Percentiles rank a stretch among this genome's conserved stretches.
Conservation (phyloP, 306 rosid species). For the Prunus mira region DNA sequence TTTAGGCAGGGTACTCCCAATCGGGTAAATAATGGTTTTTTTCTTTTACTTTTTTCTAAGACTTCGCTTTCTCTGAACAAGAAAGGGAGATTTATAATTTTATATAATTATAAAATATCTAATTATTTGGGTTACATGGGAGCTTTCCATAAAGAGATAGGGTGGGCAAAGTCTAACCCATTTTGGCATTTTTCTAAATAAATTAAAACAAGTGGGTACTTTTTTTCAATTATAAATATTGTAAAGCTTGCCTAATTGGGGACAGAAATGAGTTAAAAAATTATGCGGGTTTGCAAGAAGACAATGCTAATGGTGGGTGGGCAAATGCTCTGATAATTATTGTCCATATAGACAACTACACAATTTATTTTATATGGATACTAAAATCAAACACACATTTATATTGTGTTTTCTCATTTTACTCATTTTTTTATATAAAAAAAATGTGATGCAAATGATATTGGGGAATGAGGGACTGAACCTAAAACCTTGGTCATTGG, state of each 20-base stretch:
- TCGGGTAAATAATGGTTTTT: neutral
- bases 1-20: neutral
- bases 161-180: slow-evolving; percentile 8
- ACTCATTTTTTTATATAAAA: neutral
- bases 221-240: neutral
- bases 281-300: neutral
- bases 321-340: neutral
- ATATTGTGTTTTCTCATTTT: neutral
- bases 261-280: neutral
- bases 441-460: too few species aligned
- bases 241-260: neutral
- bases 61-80: neutral
- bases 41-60: neutral
- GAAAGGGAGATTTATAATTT: neutral
- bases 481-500: accelerated
- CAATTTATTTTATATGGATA: neutral
- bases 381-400: neutral
- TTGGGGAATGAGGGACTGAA: too few species aligned
- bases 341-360: neutral
- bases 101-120: neutral
- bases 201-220: slow-evolving; percentile 12
- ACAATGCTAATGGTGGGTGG: slow-evolving; percentile 11
- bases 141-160: slow-evolving; percentile 13
- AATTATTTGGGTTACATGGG: neutral
- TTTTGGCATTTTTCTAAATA: slow-evolving; percentile 1